Percentiles rank a stretch among this genome's conserved stretches.
These are phyloP conservation scores for Apophysomyces sp. DNA, from an alignment of 371 early-diverging fungal species.

Conservation along the genomic window DNA sequence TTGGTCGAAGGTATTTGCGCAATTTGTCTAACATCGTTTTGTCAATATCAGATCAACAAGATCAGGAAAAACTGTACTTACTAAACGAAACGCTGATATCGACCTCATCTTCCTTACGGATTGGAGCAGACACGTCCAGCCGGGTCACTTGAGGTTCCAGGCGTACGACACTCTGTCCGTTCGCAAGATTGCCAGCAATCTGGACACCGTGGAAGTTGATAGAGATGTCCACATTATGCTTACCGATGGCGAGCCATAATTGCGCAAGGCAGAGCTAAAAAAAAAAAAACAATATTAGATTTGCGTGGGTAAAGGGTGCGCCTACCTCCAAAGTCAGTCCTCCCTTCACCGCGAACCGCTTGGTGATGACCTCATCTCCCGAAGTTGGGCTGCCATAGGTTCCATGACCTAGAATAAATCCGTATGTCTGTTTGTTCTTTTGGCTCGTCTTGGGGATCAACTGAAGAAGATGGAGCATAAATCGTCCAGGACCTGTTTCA, in stretches of 20 bases:
- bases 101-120: conserved; percentile 75
- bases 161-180: conserved; percentile 53
- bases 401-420: conserved; percentile 59
- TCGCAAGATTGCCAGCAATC: conserved; percentile 57
- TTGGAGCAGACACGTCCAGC: conserved; percentile 67
- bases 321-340: conserved; percentile 77
- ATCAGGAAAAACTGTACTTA: conserved; percentile 2
- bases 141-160: conserved; percentile 57
- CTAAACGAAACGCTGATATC: conserved; percentile 53
- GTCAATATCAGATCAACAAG: neutral
- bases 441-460: conserved; percentile 73
- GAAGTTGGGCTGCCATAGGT: conserved; percentile 62
- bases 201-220: conserved; percentile 84
- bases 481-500: conserved; percentile 53
- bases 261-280: conserved; percentile 66
- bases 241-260: conserved; percentile 83
- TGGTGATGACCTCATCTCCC: conserved; percentile 58
- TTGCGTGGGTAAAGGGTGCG: neutral
- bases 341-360: conserved; percentile 67
- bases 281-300: neutral
- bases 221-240: conserved; percentile 68
- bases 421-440: conserved; percentile 59
- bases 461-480: conserved; percentile 71
- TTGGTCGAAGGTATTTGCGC: conserved; percentile 72
- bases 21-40: conserved; percentile 42